Conservation (phyloP, 371 early-diverging fungal species). For the Dichotomocladium elegans region DNA sequence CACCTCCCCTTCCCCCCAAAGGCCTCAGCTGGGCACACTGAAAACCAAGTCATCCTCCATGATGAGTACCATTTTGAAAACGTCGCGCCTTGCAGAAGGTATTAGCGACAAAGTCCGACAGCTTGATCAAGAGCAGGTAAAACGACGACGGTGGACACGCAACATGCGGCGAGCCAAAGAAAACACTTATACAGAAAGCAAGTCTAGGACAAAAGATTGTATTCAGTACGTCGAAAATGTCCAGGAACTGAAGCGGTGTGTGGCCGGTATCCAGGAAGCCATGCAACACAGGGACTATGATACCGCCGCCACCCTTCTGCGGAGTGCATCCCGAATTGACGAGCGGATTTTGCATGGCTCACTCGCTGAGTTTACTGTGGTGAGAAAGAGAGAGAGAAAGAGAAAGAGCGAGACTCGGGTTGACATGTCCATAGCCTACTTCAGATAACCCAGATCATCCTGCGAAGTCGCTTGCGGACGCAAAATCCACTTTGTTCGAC, state of each 20-base stretch:
- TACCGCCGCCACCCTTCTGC: conserved; percentile 66
- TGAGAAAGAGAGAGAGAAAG: conserved; percentile 15
- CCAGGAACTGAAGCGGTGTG: conserved; percentile 72
- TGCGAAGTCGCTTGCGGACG: conserved; percentile 54
- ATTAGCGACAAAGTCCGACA: conserved; percentile 82
- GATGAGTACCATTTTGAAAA: conserved; percentile 58
- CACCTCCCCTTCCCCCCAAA: no score
- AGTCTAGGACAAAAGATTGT: conserved; percentile 68
- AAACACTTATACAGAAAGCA: background rate
- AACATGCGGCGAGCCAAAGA: background rate
- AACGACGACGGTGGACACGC: no score
- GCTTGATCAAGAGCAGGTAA: conserved; percentile 73
- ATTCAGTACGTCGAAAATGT: conserved; percentile 70
- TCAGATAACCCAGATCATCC: conserved; percentile 66
- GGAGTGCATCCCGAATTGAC: conserved; percentile 64
- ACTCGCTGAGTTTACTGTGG: conserved; percentile 65
- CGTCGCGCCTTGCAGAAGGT: conserved; percentile 70
- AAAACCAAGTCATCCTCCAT: conserved; percentile 51
- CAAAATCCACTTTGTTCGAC: conserved; percentile 59
- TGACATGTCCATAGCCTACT: conserved; percentile 37
- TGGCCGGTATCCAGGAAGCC: conserved; percentile 69
- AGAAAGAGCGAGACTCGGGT: no score
- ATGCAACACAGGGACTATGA: conserved; percentile 72
- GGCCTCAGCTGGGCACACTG: conserved; percentile 59
- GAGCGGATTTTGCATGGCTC: conserved; percentile 63